Conservation (phyloP, 805 yeast species). For the Candida ovalis region DNA sequence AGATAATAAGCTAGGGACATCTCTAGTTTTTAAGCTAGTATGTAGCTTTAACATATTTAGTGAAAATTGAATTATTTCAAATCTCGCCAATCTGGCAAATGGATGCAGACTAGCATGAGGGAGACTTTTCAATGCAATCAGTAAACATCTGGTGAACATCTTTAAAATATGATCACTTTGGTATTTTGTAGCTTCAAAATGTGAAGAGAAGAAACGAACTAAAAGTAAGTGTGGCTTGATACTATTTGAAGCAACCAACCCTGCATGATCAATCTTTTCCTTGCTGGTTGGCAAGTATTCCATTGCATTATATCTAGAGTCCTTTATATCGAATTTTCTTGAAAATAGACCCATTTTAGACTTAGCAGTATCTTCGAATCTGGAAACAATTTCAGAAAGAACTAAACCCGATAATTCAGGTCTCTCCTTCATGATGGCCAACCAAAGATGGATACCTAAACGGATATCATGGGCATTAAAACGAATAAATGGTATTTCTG, state of each 20-base stretch:
- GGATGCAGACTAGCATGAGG: slow-evolving; percentile 75
- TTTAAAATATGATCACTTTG: slow-evolving; percentile 68
- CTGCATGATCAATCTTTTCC: slow-evolving; percentile 47
- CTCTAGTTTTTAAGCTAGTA: slow-evolving; percentile 43
- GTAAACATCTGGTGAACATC: slow-evolving; percentile 58
- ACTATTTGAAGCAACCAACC: slow-evolving; percentile 43
- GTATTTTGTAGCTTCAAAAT: slow-evolving; percentile 73
- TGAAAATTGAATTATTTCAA: slow-evolving; percentile 68
- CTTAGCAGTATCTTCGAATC: slow-evolving; percentile 66
- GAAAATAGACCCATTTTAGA: slow-evolving; percentile 63
- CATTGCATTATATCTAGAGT: slow-evolving; percentile 71
- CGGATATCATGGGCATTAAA: slow-evolving; percentile 60
- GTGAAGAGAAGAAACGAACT: slow-evolving; percentile 65
- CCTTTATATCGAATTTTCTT: slow-evolving; percentile 45
- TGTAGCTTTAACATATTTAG: slow-evolving; percentile 61
- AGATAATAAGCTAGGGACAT: slow-evolving; percentile 41
- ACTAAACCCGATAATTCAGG: slow-evolving; percentile 55
- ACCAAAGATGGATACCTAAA: slow-evolving; percentile 75
- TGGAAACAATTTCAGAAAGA: slow-evolving; percentile 61
- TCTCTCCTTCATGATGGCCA: slow-evolving; percentile 66
- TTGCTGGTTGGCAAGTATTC: slow-evolving; percentile 85
- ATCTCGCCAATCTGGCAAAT: slow-evolving; percentile 67
- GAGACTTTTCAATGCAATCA: slow-evolving; percentile 51
- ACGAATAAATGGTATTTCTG: slow-evolving; percentile 64
- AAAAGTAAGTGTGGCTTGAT: slow-evolving; percentile 67